phyloP scores from a whole-genome alignment of 75 land plant genomes.

The Pinus tabuliformis region DNA sequence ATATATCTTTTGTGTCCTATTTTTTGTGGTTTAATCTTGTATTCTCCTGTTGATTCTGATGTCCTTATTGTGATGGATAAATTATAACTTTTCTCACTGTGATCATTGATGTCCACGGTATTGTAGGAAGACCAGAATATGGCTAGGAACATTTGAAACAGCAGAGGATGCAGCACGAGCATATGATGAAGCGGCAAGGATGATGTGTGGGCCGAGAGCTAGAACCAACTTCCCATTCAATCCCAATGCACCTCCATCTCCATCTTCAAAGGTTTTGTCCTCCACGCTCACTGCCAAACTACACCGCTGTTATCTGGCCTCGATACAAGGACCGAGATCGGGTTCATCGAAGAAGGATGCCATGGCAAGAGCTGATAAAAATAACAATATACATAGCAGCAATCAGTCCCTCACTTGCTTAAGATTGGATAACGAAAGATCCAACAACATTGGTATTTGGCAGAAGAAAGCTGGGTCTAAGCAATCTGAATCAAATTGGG shows the following conservation, averaged over 20 bases:
- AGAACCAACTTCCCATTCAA: constrained; percentile 72
- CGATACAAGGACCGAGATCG: constrained; percentile 26
- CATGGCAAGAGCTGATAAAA: not conserved
- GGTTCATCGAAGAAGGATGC: constrained; percentile 10
- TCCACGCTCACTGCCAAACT: constrained; percentile 65
- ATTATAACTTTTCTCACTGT: too few species aligned
- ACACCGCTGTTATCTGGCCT: constrained; percentile 48
- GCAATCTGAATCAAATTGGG: constrained; percentile 4
- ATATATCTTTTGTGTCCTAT: not conserved
- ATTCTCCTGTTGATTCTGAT: not conserved
- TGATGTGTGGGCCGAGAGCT: constrained; percentile 68
- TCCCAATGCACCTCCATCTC: constrained; percentile 8
- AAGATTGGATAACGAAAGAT: not conserved
- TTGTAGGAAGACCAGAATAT: constrained; percentile 86
- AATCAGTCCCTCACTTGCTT: constrained; percentile 8
- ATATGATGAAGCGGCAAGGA: constrained; percentile 77
- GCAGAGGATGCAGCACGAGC: constrained; percentile 88
- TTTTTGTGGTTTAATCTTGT: not conserved
- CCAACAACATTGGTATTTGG: not conserved
- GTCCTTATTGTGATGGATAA: not conserved
- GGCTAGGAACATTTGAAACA: constrained; percentile 90
- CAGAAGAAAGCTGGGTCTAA: constrained; percentile 14
- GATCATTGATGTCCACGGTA: not conserved
- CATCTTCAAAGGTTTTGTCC: constrained; percentile 47
- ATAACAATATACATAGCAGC: not conserved